Conservation (phyloP, 2,329 filamentous ascomycete genomes). For the Passalora sequoiae region DNA sequence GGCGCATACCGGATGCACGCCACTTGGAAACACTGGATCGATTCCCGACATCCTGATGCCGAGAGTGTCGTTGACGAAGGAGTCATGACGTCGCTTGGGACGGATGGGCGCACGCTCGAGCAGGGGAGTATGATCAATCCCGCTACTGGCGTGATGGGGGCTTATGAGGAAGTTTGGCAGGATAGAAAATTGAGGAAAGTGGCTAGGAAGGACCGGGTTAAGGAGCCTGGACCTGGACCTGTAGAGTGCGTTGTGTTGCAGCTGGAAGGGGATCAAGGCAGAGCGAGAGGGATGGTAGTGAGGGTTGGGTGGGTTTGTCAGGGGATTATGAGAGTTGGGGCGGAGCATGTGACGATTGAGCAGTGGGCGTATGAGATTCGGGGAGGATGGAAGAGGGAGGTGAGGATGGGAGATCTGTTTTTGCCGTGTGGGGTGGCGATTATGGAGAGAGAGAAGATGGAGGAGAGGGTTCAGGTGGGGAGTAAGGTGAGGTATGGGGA, state of each 20-base stretch:
- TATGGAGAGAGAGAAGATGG: constrained; percentile 27
- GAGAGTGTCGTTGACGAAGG: constrained; percentile 50
- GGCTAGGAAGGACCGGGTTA: too few species aligned
- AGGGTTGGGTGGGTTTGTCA: constrained; percentile 53
- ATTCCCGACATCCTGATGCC: constrained; percentile 44
- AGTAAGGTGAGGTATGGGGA: constrained; percentile 31
- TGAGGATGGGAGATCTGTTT: constrained; percentile 37
- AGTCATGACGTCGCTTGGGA: constrained; percentile 47
- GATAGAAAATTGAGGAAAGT: constrained; percentile 42
- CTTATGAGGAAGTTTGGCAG: constrained; percentile 47
- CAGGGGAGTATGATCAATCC: constrained; percentile 58
- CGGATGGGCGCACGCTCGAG: constrained; percentile 48
- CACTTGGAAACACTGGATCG: constrained; percentile 57
- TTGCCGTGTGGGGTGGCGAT: constrained; percentile 39
- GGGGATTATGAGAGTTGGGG: constrained; percentile 48
- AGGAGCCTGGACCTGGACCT: constrained; percentile 39
- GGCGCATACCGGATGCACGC: constrained; percentile 26
- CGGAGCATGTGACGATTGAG: constrained; percentile 44
- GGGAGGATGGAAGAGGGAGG: constrained; percentile 35
- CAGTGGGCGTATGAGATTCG: constrained; percentile 47
- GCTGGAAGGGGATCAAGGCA: constrained; percentile 32
- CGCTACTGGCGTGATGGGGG: constrained; percentile 44
- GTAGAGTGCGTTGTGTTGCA: constrained; percentile 38
- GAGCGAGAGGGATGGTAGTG: constrained; percentile 49
- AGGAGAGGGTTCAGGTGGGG: too few species aligned